These are phyloP conservation scores for Groenewaldozyma auringiensis DNA, from an alignment of 1,139 yeast species.

Conservation along the genomic window DNA sequence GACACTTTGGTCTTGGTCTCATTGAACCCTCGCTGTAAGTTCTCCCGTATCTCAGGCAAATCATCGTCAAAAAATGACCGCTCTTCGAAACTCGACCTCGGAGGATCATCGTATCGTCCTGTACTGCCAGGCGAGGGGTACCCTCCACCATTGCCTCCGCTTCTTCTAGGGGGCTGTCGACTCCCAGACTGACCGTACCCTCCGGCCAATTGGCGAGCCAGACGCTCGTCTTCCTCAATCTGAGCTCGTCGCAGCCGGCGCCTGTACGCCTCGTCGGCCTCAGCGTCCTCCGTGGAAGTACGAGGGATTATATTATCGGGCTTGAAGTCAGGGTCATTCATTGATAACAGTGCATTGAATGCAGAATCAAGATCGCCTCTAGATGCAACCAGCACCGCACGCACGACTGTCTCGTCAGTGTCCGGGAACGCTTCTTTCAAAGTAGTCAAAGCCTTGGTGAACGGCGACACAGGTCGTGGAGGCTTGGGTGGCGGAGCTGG, in stretches of 20 bases:
- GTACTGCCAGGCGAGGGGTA: slow-evolving; percentile 13
- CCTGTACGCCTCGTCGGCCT: slow-evolving; percentile 6
- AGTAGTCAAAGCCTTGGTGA: slow-evolving; percentile 41
- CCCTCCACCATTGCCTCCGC: slow-evolving; percentile 10
- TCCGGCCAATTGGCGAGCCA: slow-evolving; percentile 69
- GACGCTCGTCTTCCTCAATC: slow-evolving; percentile 67
- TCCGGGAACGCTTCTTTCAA: slow-evolving; percentile 78
- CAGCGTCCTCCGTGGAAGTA: slow-evolving; percentile 5
- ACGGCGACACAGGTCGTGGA: slow-evolving; percentile 57
- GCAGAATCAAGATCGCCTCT: slow-evolving; percentile 76
- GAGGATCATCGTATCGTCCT: slow-evolving; percentile 24
- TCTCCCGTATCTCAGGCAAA: slow-evolving; percentile 59
- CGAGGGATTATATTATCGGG: slow-evolving; percentile 43
- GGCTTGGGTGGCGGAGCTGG: slow-evolving; percentile 60
- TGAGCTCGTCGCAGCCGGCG: slow-evolving; percentile 33
- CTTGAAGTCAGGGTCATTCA: slow-evolving; percentile 68
- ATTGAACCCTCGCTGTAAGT: slow-evolving; percentile 67
- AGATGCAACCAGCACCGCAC: slow-evolving; percentile 80
- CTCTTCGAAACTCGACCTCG: slow-evolving; percentile 17
- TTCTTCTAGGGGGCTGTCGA: slow-evolving; percentile 8
- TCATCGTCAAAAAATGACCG: slow-evolving; percentile 50
- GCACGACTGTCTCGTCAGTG: slow-evolving; percentile 58
- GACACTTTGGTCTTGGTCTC: slow-evolving; percentile 77
- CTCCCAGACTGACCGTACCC: slow-evolving; percentile 13
- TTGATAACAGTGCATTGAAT: slow-evolving; percentile 73